Evolutionary conservation across 2,329 filamentous ascomycete genomes (phyloP).

Genomic region (Ascosphaera aggregata): DNA sequence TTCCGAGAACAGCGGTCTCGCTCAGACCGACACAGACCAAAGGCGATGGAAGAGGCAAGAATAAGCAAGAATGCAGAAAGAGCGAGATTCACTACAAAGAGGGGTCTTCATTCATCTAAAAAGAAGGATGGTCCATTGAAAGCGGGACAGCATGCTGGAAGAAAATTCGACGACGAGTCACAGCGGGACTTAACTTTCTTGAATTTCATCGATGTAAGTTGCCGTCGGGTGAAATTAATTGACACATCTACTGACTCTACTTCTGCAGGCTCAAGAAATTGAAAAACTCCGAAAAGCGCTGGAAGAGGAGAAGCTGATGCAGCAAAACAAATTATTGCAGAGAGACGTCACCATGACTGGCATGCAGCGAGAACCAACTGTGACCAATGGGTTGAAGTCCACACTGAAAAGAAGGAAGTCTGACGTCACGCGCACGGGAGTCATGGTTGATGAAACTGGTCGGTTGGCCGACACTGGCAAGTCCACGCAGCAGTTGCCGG

Average conservation of each 20-base stretch:
- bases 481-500: background rate
- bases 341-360: background rate
- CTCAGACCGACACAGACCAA: background rate
- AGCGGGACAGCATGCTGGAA: constrained; percentile 4
- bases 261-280: constrained; percentile 21
- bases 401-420: background rate
- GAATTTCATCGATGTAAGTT: constrained; percentile 27
- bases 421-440: background rate
- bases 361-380: background rate
- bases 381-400: background rate
- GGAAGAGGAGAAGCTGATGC: constrained; percentile 26
- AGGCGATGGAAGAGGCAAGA: constrained; percentile 9
- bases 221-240: background rate
- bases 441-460: background rate
- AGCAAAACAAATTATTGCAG: background rate
- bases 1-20: background rate
- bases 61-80: constrained; percentile 18
- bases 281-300: constrained; percentile 29
- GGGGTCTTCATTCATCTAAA: constrained; percentile 11
- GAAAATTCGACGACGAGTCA: constrained; percentile 2
- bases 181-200: constrained; percentile 27
- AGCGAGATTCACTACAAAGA: constrained; percentile 15
- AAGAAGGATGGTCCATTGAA: constrained; percentile 7
- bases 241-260: constrained; percentile 2
- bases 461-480: constrained; percentile 1